These are phyloP conservation scores for Pyrus hybrid DNA, from an alignment of 331 rosid genomes.

Conservation along the genomic window DNA sequence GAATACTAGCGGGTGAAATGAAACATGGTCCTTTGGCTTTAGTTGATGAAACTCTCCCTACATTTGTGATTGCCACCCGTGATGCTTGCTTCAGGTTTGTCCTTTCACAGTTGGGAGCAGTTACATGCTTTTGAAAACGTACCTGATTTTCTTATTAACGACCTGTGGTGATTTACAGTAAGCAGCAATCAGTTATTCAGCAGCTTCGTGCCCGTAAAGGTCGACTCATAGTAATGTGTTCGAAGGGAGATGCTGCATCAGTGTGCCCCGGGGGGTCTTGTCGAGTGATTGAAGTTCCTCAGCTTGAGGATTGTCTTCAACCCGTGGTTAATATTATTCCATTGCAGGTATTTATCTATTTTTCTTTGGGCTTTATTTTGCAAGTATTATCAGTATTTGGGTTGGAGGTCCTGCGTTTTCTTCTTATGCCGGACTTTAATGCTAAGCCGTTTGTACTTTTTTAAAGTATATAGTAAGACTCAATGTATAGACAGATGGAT, in stretches of 20 bases:
- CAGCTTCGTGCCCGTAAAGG: slow-evolving; percentile 99
- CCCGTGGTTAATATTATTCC: slow-evolving; percentile 92
- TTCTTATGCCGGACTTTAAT: not conserved
- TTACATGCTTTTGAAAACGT: slow-evolving; percentile 5
- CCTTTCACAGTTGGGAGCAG: not conserved
- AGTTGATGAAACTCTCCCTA: slow-evolving; percentile 94
- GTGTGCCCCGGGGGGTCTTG: slow-evolving; percentile 60
- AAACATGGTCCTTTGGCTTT: slow-evolving; percentile 98
- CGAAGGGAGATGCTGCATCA: slow-evolving; percentile 73
- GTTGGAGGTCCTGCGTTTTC: not conserved
- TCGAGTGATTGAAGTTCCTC: slow-evolving; percentile 86
- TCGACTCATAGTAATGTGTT: slow-evolving; percentile 87
- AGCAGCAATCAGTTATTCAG: slow-evolving; percentile 98
- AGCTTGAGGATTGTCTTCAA: slow-evolving; percentile 93
- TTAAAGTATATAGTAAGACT: not conserved
- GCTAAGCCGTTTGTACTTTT: not conserved
- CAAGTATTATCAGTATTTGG: not conserved
- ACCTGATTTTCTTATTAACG: slow-evolving; percentile 14
- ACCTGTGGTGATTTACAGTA: slow-evolving; percentile 53
- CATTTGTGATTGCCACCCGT: slow-evolving; percentile 81
- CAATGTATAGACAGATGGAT: not conserved
- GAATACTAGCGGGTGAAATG: slow-evolving; percentile 99
- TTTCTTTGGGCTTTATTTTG: not conserved
- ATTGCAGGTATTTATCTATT: slow-evolving; percentile 52
- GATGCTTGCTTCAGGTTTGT: slow-evolving; percentile 96